Percentiles rank a stretch among this genome's conserved stretches.
Evolutionary conservation across 2,329 filamentous ascomycete genomes (phyloP).

Genomic region (Berkeleyomyces rouxiae): DNA sequence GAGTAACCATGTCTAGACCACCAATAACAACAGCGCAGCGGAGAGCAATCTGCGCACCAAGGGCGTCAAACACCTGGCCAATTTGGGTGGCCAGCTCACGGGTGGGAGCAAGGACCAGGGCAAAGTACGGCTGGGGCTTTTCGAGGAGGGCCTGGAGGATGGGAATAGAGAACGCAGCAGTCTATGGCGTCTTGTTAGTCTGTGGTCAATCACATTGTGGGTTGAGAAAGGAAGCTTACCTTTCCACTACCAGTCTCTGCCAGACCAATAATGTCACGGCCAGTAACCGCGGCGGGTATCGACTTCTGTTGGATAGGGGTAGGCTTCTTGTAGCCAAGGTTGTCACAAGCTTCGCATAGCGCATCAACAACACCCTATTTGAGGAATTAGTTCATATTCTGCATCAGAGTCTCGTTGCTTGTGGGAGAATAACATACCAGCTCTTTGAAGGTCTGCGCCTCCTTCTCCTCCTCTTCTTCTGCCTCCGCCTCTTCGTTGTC

Average conservation of each 20-base stretch:
- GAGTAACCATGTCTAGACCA: slow-evolving; percentile 88
- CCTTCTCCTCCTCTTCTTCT: slow-evolving; percentile 19
- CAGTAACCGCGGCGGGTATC: slow-evolving; percentile 64
- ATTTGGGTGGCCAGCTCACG: slow-evolving; percentile 90
- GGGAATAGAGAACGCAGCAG: slow-evolving; percentile 82
- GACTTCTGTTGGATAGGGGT: slow-evolving; percentile 80
- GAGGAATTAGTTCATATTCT: slow-evolving; percentile 8
- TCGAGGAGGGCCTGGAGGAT: slow-evolving; percentile 84
- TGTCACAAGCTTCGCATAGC: slow-evolving; percentile 73
- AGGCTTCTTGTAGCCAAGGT: slow-evolving; percentile 66
- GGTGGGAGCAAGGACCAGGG: slow-evolving; percentile 82
- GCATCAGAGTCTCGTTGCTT: slow-evolving; percentile 5
- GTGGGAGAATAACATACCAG: slow-evolving; percentile 26
- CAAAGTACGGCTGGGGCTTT: slow-evolving; percentile 70
- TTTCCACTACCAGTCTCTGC: slow-evolving; percentile 94
- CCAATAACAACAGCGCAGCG: slow-evolving; percentile 76
- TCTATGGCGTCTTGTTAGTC: slow-evolving; percentile 24
- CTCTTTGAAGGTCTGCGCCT: slow-evolving; percentile 48
- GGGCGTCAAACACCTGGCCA: slow-evolving; percentile 67
- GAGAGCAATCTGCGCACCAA: slow-evolving; percentile 77
- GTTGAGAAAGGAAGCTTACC: background rate
- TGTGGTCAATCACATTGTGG: background rate
- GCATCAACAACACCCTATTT: slow-evolving; percentile 62
- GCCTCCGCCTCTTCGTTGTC: background rate
- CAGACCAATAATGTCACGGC: slow-evolving; percentile 78